These are phyloP conservation scores for Tephrocybe sp. DNA, from an alignment of 768 basidiomycete species.

Conservation along the genomic window DNA sequence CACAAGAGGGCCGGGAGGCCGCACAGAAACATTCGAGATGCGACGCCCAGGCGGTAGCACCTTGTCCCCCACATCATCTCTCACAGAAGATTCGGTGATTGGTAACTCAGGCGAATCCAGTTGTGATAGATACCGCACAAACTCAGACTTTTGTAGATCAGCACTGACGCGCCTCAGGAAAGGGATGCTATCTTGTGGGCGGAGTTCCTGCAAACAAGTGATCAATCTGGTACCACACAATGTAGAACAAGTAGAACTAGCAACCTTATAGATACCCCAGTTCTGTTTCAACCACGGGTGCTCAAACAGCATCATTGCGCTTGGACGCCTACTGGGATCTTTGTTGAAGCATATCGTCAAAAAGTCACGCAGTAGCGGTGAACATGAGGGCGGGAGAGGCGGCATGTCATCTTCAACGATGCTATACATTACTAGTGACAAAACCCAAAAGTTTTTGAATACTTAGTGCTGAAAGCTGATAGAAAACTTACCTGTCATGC, in stretches of 20 bases:
- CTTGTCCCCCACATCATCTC: constrained; percentile 33
- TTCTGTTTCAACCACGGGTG: constrained; percentile 88
- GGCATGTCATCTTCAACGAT: constrained; percentile 95
- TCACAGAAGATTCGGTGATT: constrained; percentile 32
- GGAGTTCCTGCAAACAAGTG: constrained; percentile 55
- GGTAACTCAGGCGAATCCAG: constrained; percentile 46
- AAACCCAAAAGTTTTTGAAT: constrained; percentile 5
- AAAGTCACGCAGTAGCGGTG: constrained; percentile 77
- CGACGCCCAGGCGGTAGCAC: constrained; percentile 38
- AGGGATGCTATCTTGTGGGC: constrained; percentile 93
- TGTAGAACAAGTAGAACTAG: neutral
- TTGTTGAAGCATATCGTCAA: constrained; percentile 88
- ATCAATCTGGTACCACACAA: neutral
- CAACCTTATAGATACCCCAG: constrained; percentile 79
- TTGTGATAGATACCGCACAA: constrained; percentile 50
- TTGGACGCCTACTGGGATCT: constrained; percentile 79
- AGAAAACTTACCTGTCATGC: constrained; percentile 93
- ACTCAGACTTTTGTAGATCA: constrained; percentile 77
- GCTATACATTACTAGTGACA: constrained; percentile 83
- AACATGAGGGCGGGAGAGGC: constrained; percentile 79
- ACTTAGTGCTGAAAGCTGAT: too few species aligned
- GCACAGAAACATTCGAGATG: constrained; percentile 38
- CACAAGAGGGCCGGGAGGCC: constrained; percentile 27
- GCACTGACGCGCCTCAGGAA: constrained; percentile 90
- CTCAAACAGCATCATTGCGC: constrained; percentile 82